Conservation (phyloP, 176 grass and related monocot genomes). For the Paspalum vaginatum region DNA sequence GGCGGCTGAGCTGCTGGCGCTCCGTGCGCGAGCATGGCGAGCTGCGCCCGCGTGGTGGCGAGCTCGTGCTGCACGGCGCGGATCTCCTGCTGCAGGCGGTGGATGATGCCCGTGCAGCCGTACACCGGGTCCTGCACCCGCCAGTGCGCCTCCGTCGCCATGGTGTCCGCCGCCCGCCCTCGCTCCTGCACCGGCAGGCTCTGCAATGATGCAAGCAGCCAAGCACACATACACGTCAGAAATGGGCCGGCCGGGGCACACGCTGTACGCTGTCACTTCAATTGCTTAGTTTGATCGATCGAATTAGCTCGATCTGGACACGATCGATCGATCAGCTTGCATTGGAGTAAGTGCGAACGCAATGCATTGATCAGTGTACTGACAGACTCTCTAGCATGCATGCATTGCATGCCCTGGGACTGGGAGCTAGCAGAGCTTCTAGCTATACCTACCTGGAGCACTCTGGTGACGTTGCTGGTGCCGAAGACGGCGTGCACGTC, state of each 20-base stretch:
- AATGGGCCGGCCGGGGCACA: too few species aligned
- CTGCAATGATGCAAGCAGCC: background rate
- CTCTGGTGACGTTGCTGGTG: conserved; percentile 63
- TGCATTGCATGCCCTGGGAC: too few species aligned
- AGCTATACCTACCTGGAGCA: conserved; percentile 50
- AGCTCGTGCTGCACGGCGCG: conserved; percentile 52
- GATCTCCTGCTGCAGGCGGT: conserved; percentile 60
- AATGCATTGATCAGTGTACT: too few species aligned
- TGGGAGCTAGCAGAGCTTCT: background rate
- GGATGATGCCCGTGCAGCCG: conserved; percentile 55
- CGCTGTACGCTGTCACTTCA: too few species aligned
- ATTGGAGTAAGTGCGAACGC: too few species aligned
- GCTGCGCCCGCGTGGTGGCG: conserved; percentile 46
- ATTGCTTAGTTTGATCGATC: too few species aligned
- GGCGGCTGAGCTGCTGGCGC: background rate
- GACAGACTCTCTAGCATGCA: background rate
- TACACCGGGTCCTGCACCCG: conserved; percentile 80
- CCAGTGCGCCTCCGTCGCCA: conserved; percentile 65
- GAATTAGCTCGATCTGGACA: too few species aligned
- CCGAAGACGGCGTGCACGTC: conserved; percentile 76
- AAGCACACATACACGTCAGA: background rate
- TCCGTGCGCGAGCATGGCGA: conserved; percentile 18
- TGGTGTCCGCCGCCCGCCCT: conserved; percentile 48
- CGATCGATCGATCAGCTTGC: too few species aligned
- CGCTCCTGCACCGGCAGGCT: conserved; percentile 49